Conservation (phyloP, 2,329 filamentous ascomycete species). For the Amylocarpus encephaloides region DNA sequence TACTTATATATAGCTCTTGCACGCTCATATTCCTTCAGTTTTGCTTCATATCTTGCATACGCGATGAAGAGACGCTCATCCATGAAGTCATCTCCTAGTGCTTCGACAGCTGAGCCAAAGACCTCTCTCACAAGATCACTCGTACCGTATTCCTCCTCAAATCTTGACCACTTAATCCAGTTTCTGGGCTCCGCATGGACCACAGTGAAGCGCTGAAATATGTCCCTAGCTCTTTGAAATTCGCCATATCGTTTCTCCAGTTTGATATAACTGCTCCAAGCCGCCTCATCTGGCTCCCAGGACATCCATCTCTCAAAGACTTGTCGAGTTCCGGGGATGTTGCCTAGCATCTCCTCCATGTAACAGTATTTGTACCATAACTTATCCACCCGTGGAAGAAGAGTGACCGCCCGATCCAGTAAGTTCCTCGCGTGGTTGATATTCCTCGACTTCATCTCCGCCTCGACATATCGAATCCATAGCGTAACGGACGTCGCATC, state of each 20-base stretch:
- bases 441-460: constrained; percentile 91
- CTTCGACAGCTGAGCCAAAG: constrained; percentile 81
- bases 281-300: constrained; percentile 94
- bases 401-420: constrained; percentile 88
- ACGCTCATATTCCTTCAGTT: constrained; percentile 91
- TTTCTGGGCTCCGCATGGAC: constrained; percentile 93
- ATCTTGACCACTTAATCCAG: constrained; percentile 98
- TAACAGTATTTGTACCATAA: constrained; percentile 99
- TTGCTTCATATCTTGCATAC: constrained; percentile 91
- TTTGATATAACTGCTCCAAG: constrained; percentile 95
- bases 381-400: constrained; percentile 87
- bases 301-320: constrained; percentile 98
- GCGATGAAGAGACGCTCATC: constrained; percentile 94
- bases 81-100: constrained; percentile 88
- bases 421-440: constrained; percentile 96
- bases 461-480: constrained; percentile 91
- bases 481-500: constrained; percentile 79
- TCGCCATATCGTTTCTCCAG: constrained; percentile 93
- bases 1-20: constrained; percentile 96
- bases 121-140: constrained; percentile 89
- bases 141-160: constrained; percentile 92
- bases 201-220: constrained; percentile 84
- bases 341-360: constrained; percentile 96
- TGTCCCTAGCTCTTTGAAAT: constrained; percentile 79
- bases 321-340: constrained; percentile 83